Evolutionary conservation across 306 rosid genomes (phyloP).

Genomic region (Quercus rubra): DNA sequence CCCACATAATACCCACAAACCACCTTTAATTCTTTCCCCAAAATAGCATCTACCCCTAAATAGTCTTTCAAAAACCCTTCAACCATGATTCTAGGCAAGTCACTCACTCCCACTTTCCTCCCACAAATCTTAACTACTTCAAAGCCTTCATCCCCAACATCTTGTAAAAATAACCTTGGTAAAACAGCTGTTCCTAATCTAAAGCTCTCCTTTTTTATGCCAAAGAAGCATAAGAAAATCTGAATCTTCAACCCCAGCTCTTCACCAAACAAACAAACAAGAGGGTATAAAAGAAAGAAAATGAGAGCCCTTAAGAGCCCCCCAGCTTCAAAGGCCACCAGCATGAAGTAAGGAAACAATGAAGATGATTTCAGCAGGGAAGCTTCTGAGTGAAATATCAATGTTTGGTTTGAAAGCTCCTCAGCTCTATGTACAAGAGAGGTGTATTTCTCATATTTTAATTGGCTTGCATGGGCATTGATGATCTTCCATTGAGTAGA

Average conservation of each 20-base stretch:
- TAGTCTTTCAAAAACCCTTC: constrained; percentile 57
- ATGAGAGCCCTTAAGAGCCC: constrained; percentile 47
- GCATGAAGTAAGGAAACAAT: constrained; percentile 67
- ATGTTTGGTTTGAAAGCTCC: constrained; percentile 19
- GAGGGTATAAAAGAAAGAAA: constrained; percentile 52
- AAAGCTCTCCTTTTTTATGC: constrained; percentile 37
- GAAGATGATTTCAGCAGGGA: constrained; percentile 44
- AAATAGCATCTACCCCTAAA: constrained; percentile 47
- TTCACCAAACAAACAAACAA: constrained; percentile 50
- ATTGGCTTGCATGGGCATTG: not conserved
- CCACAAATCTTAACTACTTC: constrained; percentile 46
- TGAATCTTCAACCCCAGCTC: constrained; percentile 44
- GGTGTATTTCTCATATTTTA: constrained; percentile 10
- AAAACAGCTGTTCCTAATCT: constrained; percentile 57
- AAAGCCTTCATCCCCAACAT: constrained; percentile 53
- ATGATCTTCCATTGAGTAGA: not conserved
- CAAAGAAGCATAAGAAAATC: constrained; percentile 64
- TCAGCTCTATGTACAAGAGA: constrained; percentile 11
- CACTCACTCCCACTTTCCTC: constrained; percentile 45
- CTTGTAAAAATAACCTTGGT: constrained; percentile 62
- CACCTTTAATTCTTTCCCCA: constrained; percentile 55
- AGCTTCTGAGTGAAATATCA: constrained; percentile 54
- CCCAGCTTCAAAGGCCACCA: constrained; percentile 75
- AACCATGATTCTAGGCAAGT: constrained; percentile 66
- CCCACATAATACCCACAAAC: constrained; percentile 60